Evolutionary conservation across 2,329 filamentous ascomycete genomes (phyloP).

Genomic region (Penicillium hordei): DNA sequence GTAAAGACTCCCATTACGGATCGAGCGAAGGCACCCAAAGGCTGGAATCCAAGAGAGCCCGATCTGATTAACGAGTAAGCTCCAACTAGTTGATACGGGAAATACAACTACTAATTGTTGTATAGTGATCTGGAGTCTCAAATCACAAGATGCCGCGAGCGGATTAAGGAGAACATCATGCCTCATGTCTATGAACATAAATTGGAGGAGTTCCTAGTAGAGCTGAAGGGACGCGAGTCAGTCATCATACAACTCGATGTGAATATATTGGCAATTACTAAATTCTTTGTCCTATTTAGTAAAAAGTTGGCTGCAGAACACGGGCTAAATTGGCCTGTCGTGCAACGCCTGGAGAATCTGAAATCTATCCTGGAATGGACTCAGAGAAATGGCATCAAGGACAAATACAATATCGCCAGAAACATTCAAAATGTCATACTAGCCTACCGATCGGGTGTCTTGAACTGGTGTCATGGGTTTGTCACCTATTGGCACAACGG

Average conservation of each 20-base stretch:
- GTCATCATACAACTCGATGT: not conserved
- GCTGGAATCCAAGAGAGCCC: not conserved
- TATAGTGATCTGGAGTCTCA: not conserved
- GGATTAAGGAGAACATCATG: not conserved
- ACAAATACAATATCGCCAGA: not conserved
- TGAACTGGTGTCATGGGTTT: not conserved
- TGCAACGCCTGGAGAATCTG: not conserved
- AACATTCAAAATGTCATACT: not conserved
- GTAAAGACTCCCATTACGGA: not conserved
- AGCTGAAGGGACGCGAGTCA: not conserved
- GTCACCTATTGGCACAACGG: conserved; percentile 1
- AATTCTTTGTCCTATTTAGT: not conserved
- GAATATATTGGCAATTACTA: not conserved
- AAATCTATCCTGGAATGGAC: not conserved
- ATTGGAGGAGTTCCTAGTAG: not conserved
- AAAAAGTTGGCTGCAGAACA: not conserved
- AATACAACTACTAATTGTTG: not conserved
- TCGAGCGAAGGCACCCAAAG: not conserved
- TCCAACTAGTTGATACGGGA: not conserved
- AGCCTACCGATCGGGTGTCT: not conserved
- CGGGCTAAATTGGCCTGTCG: not conserved
- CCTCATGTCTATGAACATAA: not conserved
- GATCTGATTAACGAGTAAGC: not conserved
- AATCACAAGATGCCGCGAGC: not conserved
- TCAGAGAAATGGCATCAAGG: not conserved